Conservation (phyloP, 768 basidiomycete species). For the Hygrophorus russula region DNA sequence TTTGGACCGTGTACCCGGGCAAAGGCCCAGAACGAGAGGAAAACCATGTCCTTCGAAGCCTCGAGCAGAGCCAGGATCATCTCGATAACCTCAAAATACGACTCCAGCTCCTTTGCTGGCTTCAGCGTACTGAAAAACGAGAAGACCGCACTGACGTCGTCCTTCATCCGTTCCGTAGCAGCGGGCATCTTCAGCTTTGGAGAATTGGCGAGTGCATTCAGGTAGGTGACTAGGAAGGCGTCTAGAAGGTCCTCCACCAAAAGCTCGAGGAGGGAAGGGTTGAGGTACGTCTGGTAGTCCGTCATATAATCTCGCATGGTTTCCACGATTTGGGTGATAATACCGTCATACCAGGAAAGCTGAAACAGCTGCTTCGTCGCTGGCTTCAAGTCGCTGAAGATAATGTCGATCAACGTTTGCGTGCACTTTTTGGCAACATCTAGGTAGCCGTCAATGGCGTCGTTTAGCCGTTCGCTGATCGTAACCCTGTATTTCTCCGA, state of each 20-base stretch:
- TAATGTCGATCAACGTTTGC: conserved; percentile 84
- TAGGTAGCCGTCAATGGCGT: conserved; percentile 95
- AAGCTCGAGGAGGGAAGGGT: conserved; percentile 82
- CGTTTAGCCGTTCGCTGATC: conserved; percentile 83
- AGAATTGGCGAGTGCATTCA: conserved; percentile 76
- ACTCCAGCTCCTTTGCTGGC: conserved; percentile 67
- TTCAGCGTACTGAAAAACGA: conserved; percentile 76
- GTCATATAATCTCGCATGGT: conserved; percentile 94
- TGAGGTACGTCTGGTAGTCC: conserved; percentile 90
- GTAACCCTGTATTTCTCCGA: conserved; percentile 80
- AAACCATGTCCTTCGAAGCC: conserved; percentile 80
- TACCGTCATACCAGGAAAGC: conserved; percentile 80
- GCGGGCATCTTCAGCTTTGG: conserved; percentile 80
- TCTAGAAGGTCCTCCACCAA: conserved; percentile 90
- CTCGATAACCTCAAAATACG: conserved; percentile 79
- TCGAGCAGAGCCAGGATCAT: conserved; percentile 71
- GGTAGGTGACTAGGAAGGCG: conserved; percentile 79
- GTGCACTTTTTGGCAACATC: conserved; percentile 98
- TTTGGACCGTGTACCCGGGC: conserved; percentile 92
- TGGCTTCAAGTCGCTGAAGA: conserved; percentile 89
- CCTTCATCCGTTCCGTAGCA: conserved; percentile 73
- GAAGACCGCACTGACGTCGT: conserved; percentile 70
- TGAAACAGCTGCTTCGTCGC: conserved; percentile 82
- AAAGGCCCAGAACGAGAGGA: conserved; percentile 90
- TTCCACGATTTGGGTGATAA: conserved; percentile 81